Evolutionary conservation across 2,329 filamentous ascomycete genomes (phyloP).

Genomic region (Raffaelea albimanens): DNA sequence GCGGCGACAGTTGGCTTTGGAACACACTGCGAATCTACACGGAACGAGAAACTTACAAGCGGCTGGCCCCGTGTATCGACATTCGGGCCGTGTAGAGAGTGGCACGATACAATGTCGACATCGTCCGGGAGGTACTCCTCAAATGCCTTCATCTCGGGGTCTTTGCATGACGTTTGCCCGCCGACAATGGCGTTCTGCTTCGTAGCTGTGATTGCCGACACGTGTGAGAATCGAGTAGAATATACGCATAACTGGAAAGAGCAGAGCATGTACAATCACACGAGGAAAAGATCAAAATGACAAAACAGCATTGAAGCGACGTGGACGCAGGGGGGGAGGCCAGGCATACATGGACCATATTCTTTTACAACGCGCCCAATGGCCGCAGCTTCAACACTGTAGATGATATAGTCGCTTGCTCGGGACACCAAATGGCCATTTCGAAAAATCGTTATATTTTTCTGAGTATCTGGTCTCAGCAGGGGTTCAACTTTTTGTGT

Average conservation of each 20-base stretch:
- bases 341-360: slow-evolving; percentile 79
- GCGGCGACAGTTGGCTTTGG: not conserved
- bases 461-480: slow-evolving; percentile 52
- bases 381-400: slow-evolving; percentile 89
- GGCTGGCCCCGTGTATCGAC: slow-evolving; percentile 86
- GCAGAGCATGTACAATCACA: not conserved
- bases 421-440: slow-evolving; percentile 95
- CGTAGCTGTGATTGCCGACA: slow-evolving; percentile 52
- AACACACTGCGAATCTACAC: no score
- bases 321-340: slow-evolving; percentile 1
- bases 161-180: slow-evolving; percentile 96
- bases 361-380: slow-evolving; percentile 80
- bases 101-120: slow-evolving; percentile 89
- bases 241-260: not conserved
- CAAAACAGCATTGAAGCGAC: not conserved
- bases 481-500: slow-evolving; percentile 19
- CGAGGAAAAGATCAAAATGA: slow-evolving; percentile 10
- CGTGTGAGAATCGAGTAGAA: slow-evolving; percentile 12
- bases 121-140: slow-evolving; percentile 79
- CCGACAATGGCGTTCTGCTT: slow-evolving; percentile 93
- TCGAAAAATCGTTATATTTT: slow-evolving; percentile 74
- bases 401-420: slow-evolving; percentile 96
- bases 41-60: slow-evolving; percentile 54
- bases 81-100: slow-evolving; percentile 89
- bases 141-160: slow-evolving; percentile 88